phyloP scores from a whole-genome alignment of 805 yeast species.

The Hanseniaspora jakobsenii region DNA sequence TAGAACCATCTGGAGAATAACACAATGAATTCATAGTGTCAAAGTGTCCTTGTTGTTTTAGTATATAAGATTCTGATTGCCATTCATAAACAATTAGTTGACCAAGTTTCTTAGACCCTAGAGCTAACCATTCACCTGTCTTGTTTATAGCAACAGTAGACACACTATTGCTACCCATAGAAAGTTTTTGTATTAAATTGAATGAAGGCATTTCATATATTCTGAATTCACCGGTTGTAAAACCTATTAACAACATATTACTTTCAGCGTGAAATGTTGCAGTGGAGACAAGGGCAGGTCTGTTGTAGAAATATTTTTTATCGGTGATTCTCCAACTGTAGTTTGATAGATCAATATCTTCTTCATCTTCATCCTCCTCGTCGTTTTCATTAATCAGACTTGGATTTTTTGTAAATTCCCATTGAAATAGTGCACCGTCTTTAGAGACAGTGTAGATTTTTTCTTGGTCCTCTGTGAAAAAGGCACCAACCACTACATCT shows the following conservation, averaged over 20 bases:
- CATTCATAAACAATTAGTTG: slow-evolving; percentile 94
- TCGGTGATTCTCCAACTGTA: slow-evolving; percentile 73
- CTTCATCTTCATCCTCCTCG: slow-evolving; percentile 33
- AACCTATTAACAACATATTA: slow-evolving; percentile 75
- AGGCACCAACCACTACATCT: slow-evolving; percentile 77
- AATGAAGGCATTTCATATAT: slow-evolving; percentile 78
- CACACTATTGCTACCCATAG: slow-evolving; percentile 84
- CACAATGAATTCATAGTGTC: slow-evolving; percentile 74
- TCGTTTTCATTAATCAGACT: slow-evolving; percentile 36
- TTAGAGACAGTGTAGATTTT: slow-evolving; percentile 80
- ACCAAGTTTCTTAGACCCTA: slow-evolving; percentile 85
- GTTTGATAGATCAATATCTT: slow-evolving; percentile 30
- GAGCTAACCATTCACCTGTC: slow-evolving; percentile 93
- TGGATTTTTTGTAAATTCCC: slow-evolving; percentile 68
- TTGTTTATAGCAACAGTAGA: slow-evolving; percentile 68
- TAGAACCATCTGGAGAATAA: slow-evolving; percentile 90
- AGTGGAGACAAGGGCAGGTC: slow-evolving; percentile 55
- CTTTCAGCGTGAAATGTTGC: slow-evolving; percentile 68
- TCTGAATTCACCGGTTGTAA: slow-evolving; percentile 79
- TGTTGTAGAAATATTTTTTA: slow-evolving; percentile 61
- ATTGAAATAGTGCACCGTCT: slow-evolving; percentile 86
- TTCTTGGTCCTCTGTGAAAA: slow-evolving; percentile 79
- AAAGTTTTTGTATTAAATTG: slow-evolving; percentile 67
- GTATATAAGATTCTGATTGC: slow-evolving; percentile 92
- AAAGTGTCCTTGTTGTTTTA: slow-evolving; percentile 95